phyloP scores from a whole-genome alignment of 2,329 filamentous ascomycete species.

The Aciculosporium take region DNA sequence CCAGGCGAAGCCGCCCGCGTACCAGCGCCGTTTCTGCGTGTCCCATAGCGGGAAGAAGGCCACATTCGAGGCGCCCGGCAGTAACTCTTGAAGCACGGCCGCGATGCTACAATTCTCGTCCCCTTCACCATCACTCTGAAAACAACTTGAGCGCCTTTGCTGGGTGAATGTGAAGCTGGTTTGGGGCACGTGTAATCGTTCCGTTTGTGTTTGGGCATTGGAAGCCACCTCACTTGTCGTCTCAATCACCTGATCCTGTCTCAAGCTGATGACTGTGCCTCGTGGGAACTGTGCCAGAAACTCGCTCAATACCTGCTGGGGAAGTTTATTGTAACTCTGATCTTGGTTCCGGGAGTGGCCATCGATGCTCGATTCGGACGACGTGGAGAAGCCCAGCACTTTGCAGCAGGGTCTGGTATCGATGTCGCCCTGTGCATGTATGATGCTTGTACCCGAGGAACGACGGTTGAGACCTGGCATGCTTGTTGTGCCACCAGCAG shows the following conservation, averaged over 20 bases:
- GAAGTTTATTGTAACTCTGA: constrained; percentile 1
- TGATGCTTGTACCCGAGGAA: constrained; percentile 2
- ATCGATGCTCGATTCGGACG: constrained; percentile 20
- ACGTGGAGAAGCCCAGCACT: constrained; percentile 26
- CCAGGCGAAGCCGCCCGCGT: constrained; percentile 35
- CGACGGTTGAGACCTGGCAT: background rate
- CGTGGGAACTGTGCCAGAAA: constrained; percentile 1
- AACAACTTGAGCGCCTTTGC: background rate
- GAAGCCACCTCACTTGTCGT: background rate
- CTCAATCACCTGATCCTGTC: background rate
- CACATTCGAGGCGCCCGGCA: constrained; percentile 31
- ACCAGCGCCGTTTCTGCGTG: constrained; percentile 29
- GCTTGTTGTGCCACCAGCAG: background rate
- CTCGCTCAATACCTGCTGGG: constrained; percentile 3
- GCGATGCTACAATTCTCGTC: constrained; percentile 1
- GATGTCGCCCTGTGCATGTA: background rate
- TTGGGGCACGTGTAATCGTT: background rate
- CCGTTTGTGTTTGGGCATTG: background rate
- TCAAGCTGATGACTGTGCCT: constrained; percentile 2
- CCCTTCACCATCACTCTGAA: background rate
- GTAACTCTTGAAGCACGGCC: constrained; percentile 17
- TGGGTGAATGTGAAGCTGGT: background rate
- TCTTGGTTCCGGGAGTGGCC: constrained; percentile 11
- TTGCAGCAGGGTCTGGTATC: constrained; percentile 12
- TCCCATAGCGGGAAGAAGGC: constrained; percentile 36